Conservation (phyloP, 2,329 filamentous ascomycete species). For the Phialophora tarda region DNA sequence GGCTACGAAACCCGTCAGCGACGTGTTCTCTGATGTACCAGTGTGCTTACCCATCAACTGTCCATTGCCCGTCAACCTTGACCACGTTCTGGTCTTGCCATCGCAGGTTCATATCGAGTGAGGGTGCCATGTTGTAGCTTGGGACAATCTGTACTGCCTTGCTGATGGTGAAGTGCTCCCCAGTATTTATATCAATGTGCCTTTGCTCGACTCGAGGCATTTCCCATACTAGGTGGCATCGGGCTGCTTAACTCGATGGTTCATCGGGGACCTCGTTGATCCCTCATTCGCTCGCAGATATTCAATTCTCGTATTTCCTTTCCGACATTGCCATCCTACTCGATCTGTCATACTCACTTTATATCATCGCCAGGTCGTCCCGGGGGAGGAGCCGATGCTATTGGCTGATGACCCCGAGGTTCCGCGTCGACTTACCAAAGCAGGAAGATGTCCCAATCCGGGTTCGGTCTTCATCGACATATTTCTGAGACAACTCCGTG, state of each 20-base stretch:
- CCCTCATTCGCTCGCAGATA: background rate
- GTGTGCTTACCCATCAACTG: conserved; percentile 43
- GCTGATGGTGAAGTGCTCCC: background rate
- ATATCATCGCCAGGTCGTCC: background rate
- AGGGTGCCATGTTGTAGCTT: background rate
- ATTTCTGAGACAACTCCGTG: background rate
- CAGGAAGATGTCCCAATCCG: background rate
- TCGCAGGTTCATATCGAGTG: conserved; percentile 14
- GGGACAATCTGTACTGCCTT: background rate
- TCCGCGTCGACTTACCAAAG: background rate
- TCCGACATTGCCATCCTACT: background rate
- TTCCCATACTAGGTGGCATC: background rate
- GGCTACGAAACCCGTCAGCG: background rate
- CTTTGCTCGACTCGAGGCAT: background rate
- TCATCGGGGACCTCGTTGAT: background rate
- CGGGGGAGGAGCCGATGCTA: background rate
- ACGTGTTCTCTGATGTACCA: conserved; percentile 31
- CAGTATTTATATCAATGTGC: background rate
- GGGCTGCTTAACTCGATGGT: background rate
- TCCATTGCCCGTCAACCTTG: conserved; percentile 24
- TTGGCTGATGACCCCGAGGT: background rate
- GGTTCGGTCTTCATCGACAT: background rate
- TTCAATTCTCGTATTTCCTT: background rate
- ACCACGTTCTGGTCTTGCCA: conserved; percentile 29
- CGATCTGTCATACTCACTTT: background rate